Conservation (phyloP, 2,329 filamentous ascomycete genomes). For the Juglanconis sp. region DNA sequence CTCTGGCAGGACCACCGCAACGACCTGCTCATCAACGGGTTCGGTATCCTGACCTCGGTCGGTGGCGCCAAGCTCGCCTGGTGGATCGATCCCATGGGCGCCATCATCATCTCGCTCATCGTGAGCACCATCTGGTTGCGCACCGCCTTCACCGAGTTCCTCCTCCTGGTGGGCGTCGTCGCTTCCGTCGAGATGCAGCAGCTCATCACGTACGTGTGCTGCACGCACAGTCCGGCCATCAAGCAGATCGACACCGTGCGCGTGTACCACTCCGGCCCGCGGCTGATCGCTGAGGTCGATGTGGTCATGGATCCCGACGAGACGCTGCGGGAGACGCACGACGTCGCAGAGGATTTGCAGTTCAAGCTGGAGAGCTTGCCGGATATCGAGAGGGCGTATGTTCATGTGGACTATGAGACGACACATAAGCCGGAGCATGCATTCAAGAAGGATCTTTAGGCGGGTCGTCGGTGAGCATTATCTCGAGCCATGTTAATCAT, state of each 20-base stretch:
- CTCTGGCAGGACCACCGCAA: slow-evolving; percentile 97
- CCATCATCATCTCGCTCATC: slow-evolving; percentile 75
- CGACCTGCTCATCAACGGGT: slow-evolving; percentile 93
- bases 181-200: slow-evolving; percentile 84
- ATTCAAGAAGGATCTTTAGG: slow-evolving; percentile 59
- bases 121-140: slow-evolving; percentile 79
- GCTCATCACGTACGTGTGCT: slow-evolving; percentile 91
- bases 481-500: too few relatives aligned
- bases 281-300: slow-evolving; percentile 92
- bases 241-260: slow-evolving; percentile 90
- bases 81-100: slow-evolving; percentile 95
- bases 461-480: neutral
- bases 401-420: slow-evolving; percentile 96
- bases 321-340: slow-evolving; percentile 76
- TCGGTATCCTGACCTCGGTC: slow-evolving; percentile 87
- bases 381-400: slow-evolving; percentile 89
- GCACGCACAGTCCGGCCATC: slow-evolving; percentile 83
- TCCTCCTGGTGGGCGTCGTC: slow-evolving; percentile 84
- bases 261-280: slow-evolving; percentile 84
- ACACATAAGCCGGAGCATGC: slow-evolving; percentile 86
- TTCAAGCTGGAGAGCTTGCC: slow-evolving; percentile 90
- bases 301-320: slow-evolving; percentile 83
- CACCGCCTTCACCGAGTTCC: slow-evolving; percentile 85
- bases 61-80: slow-evolving; percentile 82
- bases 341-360: slow-evolving; percentile 90